Evolutionary conservation across 495 filamentous ascomycete genomes (phyloP).

Genomic region (Schizothecium vesticola): DNA sequence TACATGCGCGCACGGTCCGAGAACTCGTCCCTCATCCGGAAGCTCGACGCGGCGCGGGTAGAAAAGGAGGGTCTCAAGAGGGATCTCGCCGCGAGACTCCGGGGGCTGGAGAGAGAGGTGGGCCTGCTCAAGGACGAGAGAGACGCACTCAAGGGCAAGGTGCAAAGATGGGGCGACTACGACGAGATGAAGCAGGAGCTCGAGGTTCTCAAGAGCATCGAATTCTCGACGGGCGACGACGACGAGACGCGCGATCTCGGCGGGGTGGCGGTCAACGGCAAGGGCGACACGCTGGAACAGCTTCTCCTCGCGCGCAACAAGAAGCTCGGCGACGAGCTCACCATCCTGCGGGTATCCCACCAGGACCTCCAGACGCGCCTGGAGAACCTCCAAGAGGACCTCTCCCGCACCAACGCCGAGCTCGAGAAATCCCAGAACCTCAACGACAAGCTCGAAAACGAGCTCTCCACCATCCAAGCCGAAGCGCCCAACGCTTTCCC

Average conservation of each 20-base stretch:
- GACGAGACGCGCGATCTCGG: constrained; percentile 52
- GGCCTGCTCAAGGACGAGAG: constrained; percentile 60
- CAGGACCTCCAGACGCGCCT: constrained; percentile 82
- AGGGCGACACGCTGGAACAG: constrained; percentile 82
- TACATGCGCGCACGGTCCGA: constrained; percentile 84
- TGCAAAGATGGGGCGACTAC: constrained; percentile 89
- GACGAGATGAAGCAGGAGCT: constrained; percentile 93
- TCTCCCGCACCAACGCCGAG: constrained; percentile 77
- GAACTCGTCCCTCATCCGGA: constrained; percentile 82
- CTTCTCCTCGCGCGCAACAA: constrained; percentile 90
- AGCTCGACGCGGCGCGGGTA: constrained; percentile 72
- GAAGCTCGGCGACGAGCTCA: constrained; percentile 89
- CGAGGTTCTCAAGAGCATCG: constrained; percentile 95
- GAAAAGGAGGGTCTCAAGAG: constrained; percentile 76
- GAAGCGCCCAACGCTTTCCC: constrained; percentile 79
- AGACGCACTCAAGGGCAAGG: constrained; percentile 65
- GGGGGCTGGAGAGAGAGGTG: constrained; percentile 68
- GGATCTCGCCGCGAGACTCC: constrained; percentile 64
- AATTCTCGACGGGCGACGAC: constrained; percentile 87
- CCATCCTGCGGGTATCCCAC: constrained; percentile 86
- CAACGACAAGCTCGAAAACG: constrained; percentile 85
- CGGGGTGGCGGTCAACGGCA: constrained; percentile 49
- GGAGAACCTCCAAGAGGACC: constrained; percentile 72
- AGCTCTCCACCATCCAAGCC: constrained; percentile 80
- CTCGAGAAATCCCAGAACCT: constrained; percentile 79